These are phyloP conservation scores for Acer yangbiense DNA, from an alignment of 345 rosid genomes.

Conservation along the genomic window DNA sequence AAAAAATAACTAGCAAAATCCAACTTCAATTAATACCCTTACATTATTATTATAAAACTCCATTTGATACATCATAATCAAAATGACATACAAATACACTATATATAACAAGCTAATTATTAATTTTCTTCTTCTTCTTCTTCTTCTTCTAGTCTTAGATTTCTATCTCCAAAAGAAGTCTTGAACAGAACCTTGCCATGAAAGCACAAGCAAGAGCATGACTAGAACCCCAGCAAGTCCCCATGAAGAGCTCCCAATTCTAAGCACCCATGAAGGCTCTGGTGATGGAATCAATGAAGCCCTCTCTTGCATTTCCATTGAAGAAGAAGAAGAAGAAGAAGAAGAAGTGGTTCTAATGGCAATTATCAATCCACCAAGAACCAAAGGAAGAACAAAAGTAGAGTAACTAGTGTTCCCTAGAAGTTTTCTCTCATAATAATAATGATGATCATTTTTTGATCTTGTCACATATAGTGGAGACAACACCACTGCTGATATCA, in stretches of 20 bases:
- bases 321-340: slow-evolving; percentile 17
- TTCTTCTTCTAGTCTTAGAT: too few relatives aligned
- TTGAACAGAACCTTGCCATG: slow-evolving; percentile 62
- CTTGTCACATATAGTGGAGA: slow-evolving; percentile 47
- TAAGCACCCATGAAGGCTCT: slow-evolving; percentile 55
- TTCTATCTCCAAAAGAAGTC: slow-evolving; percentile 50
- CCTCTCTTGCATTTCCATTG: slow-evolving; percentile 6
- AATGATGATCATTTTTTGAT: slow-evolving; percentile 21
- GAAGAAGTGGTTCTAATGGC: slow-evolving; percentile 52
- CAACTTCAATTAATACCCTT: background rate
- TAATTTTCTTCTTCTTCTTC: too few relatives aligned
- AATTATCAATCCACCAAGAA: slow-evolving; percentile 55
- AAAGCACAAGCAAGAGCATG: slow-evolving; percentile 57
- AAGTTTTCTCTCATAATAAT: slow-evolving; percentile 29
- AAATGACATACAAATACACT: background rate
- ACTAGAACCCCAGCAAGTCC: slow-evolving; percentile 58
- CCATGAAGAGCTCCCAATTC: slow-evolving; percentile 64
- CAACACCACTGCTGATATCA: slow-evolving; percentile 44
- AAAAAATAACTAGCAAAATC: background rate
- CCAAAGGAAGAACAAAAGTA: slow-evolving; percentile 55
- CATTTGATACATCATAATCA: background rate
- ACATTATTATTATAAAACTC: background rate
- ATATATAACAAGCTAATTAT: background rate
- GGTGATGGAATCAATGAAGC: slow-evolving; percentile 34
- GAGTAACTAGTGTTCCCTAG: slow-evolving; percentile 33